Base-by-base conservation (phyloP, 1,139 yeast species). In the Kodamaea arcana region DNA sequence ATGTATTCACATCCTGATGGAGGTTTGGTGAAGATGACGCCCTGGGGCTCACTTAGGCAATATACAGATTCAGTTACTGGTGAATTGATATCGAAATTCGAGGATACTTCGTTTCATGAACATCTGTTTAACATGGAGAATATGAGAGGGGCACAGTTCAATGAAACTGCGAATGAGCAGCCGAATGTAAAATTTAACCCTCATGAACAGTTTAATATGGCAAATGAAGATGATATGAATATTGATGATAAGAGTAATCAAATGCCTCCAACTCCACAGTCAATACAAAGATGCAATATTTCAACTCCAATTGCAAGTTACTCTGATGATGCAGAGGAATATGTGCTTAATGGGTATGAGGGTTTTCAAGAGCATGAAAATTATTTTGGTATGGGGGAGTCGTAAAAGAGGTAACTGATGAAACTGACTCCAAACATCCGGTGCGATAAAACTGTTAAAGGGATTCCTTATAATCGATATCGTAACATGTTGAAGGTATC, bases 1-100 rank as follows among this genome's bases (percentile, higher is more conserved):
- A 65, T 72, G 32, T 79, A 75, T 47, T 62, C 69, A 35, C 83
- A 78, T 41, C 85, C 85, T 2, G 77, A 77, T 15, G 85, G 85
- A 5, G 84, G 84, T 0, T 62, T 67, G 16, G 70, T 79, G 32
- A 80, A 78, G 50, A 75, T 78, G 36, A 76, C 83, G 0, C 84
- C 85, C 4, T 74, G 80, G 66, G 85, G 85, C 36, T 48, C 56
- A 36, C 46, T 38, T 29, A 42, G 74, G 35, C 72, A 68, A 41
- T 64, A 48, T 45, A 50, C 52, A 29, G 53, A 62, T 37, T 49
- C 55, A 4, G 46, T 47, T 11, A 58, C 58, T 17, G 72, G 72
- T 16, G 67, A 66, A 41, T 48, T 51, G 29, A 51, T 60, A 24
- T 64, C 73, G 24, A 66, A 64, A 44, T 68, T 69, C 44, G 73